Conservation (phyloP, 1,139 yeast species). For the Tardiomyces depauwii region DNA sequence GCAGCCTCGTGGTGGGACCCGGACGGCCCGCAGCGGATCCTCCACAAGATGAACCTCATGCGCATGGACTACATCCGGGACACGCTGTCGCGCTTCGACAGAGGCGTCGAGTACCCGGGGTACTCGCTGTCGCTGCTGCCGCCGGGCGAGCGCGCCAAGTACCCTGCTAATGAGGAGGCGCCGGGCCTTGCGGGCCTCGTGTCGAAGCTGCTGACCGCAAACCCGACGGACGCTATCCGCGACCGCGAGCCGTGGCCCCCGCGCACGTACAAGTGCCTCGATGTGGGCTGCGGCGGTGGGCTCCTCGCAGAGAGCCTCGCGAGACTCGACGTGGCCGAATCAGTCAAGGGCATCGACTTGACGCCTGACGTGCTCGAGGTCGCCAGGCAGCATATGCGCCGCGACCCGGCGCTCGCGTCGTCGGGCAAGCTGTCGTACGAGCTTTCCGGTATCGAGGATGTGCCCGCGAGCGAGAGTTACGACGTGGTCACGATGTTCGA, state of each 20-base stretch:
- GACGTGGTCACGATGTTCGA: constrained; percentile 89
- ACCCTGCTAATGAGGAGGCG: constrained; percentile 32
- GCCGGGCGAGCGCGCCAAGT: constrained; percentile 35
- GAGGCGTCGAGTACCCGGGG: constrained; percentile 60
- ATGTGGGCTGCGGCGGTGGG: constrained; percentile 98
- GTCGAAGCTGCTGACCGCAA: background rate
- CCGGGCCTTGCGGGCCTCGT: constrained; percentile 8
- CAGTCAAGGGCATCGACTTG: constrained; percentile 75
- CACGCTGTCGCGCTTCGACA: constrained; percentile 38
- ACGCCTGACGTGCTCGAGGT: constrained; percentile 73
- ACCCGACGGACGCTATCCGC: background rate
- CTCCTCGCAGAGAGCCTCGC: constrained; percentile 81
- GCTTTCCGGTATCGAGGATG: constrained; percentile 46
- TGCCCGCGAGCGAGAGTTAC: constrained; percentile 36
- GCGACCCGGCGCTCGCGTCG: constrained; percentile 48
- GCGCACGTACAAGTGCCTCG: constrained; percentile 44
- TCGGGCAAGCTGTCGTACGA: constrained; percentile 44
- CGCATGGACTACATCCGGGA: constrained; percentile 77
- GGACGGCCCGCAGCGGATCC: constrained; percentile 80
- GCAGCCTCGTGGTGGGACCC: constrained; percentile 97
- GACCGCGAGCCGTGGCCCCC: background rate
- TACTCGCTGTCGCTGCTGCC: constrained; percentile 63
- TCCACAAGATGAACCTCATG: constrained; percentile 87
- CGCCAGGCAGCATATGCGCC: constrained; percentile 54
- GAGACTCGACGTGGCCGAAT: constrained; percentile 48